These are phyloP conservation scores for Entrophospora sp. DNA, from an alignment of 192 early-diverging fungal species.

Conservation along the genomic window DNA sequence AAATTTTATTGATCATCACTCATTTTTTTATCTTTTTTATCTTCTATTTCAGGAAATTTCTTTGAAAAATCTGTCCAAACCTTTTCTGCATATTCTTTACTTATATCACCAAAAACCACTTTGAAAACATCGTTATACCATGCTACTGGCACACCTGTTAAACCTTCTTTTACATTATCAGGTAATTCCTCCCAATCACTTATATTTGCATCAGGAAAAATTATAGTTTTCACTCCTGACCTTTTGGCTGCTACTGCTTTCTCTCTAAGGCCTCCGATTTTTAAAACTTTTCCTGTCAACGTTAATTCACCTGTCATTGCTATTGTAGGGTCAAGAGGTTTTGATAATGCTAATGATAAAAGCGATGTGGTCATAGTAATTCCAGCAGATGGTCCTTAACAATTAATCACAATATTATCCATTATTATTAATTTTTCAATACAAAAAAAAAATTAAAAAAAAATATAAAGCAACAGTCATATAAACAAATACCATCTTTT, in stretches of 20 bases:
- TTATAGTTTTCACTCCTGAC: conserved; percentile 63
- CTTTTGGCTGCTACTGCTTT: conserved; percentile 78
- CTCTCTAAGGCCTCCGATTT: conserved; percentile 83
- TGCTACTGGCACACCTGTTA: conserved; percentile 59
- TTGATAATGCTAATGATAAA: conserved; percentile 62
- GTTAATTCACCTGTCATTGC: conserved; percentile 89
- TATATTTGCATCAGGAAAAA: conserved; percentile 60
- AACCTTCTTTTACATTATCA: conserved; percentile 49
- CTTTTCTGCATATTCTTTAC: conserved; percentile 25
- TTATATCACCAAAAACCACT: conserved; percentile 38
- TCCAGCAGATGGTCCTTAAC: conserved; percentile 66
- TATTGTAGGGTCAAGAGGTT: conserved; percentile 41
- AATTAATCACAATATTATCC: no score
- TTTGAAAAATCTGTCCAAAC: conserved; percentile 18
- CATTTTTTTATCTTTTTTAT: no score
- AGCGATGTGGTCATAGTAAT: conserved; percentile 70
- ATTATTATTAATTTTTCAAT: no score
- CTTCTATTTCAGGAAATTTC: no score
- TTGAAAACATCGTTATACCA: conserved; percentile 73
- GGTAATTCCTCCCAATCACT: conserved; percentile 73
- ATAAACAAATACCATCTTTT: conserved; percentile 68
- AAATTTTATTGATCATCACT: no score
- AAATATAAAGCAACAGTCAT: conserved; percentile 1
- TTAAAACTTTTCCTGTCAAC: conserved; percentile 68
- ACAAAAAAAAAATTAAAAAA: not conserved